Conservation (phyloP, 2,329 filamentous ascomycete species). For the Rugonectria rugulosa region DNA sequence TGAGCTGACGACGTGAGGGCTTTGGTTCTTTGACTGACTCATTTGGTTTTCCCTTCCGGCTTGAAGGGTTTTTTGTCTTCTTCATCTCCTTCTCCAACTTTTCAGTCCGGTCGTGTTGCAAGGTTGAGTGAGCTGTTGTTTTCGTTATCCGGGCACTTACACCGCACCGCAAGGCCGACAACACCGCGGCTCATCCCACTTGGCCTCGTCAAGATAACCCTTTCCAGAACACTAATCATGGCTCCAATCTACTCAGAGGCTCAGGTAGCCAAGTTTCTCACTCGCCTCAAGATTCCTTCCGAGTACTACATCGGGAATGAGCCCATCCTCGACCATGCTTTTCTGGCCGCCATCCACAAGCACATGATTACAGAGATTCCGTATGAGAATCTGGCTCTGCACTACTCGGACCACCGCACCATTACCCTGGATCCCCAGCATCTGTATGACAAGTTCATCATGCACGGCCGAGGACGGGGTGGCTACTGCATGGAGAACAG, state of each 20-base stretch:
- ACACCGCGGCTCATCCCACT: background rate
- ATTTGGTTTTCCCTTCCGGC: conserved; percentile 3
- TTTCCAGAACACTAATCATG: conserved; percentile 27
- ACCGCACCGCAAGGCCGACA: background rate
- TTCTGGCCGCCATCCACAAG: conserved; percentile 50
- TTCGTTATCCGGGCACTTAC: conserved; percentile 3
- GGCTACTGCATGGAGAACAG: conserved; percentile 69
- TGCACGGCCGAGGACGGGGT: conserved; percentile 51
- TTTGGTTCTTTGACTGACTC: conserved; percentile 21
- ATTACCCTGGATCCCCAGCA: conserved; percentile 54
- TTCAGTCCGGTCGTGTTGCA: background rate
- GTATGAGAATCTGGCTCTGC: conserved; percentile 64
- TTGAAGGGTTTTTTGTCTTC: conserved; percentile 9
- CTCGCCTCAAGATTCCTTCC: conserved; percentile 37
- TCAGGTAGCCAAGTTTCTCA: conserved; percentile 41
- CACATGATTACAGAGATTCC: conserved; percentile 60
- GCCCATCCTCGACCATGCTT: conserved; percentile 38
- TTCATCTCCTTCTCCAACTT: conserved; percentile 4
- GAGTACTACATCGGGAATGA: conserved; percentile 38
- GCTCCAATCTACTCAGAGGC: conserved; percentile 38
- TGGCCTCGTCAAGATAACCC: background rate
- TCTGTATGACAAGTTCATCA: conserved; percentile 59
- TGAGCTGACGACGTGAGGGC: conserved; percentile 23
- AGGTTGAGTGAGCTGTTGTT: background rate
- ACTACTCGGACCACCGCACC: conserved; percentile 53